Evolutionary conservation across 371 early-diverging fungal genomes (phyloP).

Genomic region (Funneliformis caledonium): DNA sequence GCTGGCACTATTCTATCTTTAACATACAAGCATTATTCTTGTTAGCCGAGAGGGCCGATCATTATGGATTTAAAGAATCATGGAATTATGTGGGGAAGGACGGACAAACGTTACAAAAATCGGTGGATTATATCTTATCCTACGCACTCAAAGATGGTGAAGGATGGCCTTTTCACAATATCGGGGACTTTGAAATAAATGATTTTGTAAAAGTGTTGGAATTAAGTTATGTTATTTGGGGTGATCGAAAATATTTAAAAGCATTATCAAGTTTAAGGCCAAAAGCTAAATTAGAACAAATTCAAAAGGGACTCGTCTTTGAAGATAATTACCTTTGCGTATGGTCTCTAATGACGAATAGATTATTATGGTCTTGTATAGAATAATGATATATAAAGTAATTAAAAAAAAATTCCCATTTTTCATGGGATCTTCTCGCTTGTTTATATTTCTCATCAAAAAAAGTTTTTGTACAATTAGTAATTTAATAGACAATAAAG

Average conservation of each 20-base stretch:
- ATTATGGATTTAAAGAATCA: constrained; percentile 44
- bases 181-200: constrained; percentile 17
- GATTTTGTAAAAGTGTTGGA: constrained; percentile 33
- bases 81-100: constrained; percentile 43
- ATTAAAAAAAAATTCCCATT: too few relatives aligned
- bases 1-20: constrained; percentile 51
- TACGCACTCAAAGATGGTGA: constrained; percentile 43
- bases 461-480: too few relatives aligned
- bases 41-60: constrained; percentile 44
- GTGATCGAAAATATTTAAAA: constrained; percentile 17
- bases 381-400: neutral
- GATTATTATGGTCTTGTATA: constrained; percentile 3
- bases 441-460: too few relatives aligned
- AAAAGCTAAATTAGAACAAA: constrained; percentile 16
- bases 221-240: constrained; percentile 21
- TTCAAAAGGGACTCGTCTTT: neutral
- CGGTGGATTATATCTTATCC: constrained; percentile 56
- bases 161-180: constrained; percentile 19
- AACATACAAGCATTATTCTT: constrained; percentile 51
- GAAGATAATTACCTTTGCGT: constrained; percentile 28
- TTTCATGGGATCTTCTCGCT: too few relatives aligned
- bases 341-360: neutral
- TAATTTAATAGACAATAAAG: too few relatives aligned
- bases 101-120: constrained; percentile 51
- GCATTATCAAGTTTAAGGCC: constrained; percentile 13